These are phyloP conservation scores for Paspalum vaginatum DNA, from an alignment of 176 grass and related monocot genomes.

Conservation along the genomic window DNA sequence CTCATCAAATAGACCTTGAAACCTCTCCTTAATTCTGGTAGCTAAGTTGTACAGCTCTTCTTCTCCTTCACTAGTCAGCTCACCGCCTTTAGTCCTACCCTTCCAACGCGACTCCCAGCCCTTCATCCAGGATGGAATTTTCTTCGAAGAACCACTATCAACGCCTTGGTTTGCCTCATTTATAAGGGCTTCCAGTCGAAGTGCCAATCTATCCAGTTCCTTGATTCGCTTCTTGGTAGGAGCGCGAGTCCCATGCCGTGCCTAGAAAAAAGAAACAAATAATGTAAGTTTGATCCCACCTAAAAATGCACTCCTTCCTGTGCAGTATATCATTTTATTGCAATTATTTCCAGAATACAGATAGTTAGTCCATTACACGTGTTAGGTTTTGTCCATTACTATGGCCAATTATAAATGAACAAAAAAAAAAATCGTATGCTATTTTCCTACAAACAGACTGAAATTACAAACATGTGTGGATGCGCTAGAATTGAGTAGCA, in stretches of 20 bases:
- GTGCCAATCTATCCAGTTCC: slow-evolving; percentile 73
- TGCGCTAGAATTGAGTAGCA: background rate
- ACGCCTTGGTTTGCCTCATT: slow-evolving; percentile 50
- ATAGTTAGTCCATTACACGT: background rate
- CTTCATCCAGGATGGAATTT: slow-evolving; percentile 70
- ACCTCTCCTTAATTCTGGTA: slow-evolving; percentile 71
- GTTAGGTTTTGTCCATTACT: background rate
- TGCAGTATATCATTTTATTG: background rate
- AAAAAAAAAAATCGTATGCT: background rate
- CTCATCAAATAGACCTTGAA: slow-evolving; percentile 67
- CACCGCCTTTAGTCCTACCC: slow-evolving; percentile 74
- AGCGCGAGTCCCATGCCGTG: slow-evolving; percentile 88
- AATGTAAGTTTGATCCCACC: background rate
- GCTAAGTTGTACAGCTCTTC: slow-evolving; percentile 78
- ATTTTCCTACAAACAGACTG: slow-evolving; percentile 12
- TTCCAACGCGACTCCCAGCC: slow-evolving; percentile 93
- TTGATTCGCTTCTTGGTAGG: slow-evolving; percentile 89
- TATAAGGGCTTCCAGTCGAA: slow-evolving; percentile 55
- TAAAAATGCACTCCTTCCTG: background rate
- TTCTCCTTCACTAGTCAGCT: slow-evolving; percentile 80
- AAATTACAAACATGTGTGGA: background rate
- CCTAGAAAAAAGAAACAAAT: slow-evolving; percentile 43
- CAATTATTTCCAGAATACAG: background rate
- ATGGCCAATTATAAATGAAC: background rate
- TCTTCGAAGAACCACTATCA: slow-evolving; percentile 45